These are phyloP conservation scores for Vigna reflexopilosa DNA, from an alignment of 306 rosid species.

Conservation along the genomic window DNA sequence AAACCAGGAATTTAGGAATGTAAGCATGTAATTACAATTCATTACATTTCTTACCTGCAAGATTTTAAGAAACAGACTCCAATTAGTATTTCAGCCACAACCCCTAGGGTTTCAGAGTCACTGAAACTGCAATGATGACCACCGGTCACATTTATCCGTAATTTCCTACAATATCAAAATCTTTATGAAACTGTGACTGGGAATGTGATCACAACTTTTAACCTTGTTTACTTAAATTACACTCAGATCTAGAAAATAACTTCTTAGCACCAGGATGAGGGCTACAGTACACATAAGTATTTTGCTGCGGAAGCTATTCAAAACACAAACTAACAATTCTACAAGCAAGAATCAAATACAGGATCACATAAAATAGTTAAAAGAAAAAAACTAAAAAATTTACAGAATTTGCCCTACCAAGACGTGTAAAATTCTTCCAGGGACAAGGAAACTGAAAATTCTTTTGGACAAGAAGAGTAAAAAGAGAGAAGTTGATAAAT, in stretches of 20 bases:
- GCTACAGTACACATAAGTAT: not conserved
- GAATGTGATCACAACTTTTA: not conserved
- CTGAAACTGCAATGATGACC: not conserved
- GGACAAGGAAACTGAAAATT: not conserved
- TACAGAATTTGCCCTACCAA: not conserved
- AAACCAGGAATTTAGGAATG: not conserved
- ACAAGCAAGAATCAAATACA: not conserved
- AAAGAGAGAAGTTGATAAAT: not conserved
- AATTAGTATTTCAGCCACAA: not conserved
- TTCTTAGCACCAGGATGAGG: not conserved
- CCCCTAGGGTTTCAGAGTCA: not conserved
- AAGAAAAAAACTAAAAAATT: not conserved
- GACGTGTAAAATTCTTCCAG: not conserved
- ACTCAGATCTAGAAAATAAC: slow-evolving; percentile 8
- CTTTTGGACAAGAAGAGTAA: not conserved
- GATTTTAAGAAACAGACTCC: not conserved
- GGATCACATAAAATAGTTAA: not conserved
- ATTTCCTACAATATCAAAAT: not conserved
- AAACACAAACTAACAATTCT: not conserved
- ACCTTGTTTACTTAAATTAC: not conserved
- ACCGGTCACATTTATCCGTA: not conserved
- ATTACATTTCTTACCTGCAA: not conserved
- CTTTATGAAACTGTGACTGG: not conserved
- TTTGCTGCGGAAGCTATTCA: not conserved
- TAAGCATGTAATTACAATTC: not conserved